A percentile compares a stretch with the other conserved stretches of the same genome.
Conservation (phyloP, 73 alveolate genomes). For the Effrenium voratum region DNA sequence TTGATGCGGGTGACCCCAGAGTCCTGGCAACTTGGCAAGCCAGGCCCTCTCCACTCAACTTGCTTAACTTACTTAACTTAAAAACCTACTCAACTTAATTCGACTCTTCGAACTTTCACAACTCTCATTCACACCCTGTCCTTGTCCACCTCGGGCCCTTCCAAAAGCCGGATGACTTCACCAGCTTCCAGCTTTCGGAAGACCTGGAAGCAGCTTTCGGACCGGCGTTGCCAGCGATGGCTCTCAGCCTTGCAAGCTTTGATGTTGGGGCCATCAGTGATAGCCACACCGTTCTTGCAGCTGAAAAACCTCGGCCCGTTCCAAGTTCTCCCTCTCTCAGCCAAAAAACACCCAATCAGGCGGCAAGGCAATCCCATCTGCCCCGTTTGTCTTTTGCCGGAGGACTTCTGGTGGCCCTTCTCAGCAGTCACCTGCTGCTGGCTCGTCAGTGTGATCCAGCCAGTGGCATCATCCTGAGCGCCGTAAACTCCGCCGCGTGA, state of each 20-base stretch:
- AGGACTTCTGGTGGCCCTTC: not conserved
- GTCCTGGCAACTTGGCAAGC: not conserved
- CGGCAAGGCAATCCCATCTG: too few relatives aligned
- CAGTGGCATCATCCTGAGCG: not conserved
- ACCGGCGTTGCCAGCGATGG: not conserved
- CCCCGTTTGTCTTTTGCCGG: too few relatives aligned
- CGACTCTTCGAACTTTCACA: too few relatives aligned
- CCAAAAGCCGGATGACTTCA: constrained; percentile 63
- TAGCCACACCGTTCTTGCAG: constrained; percentile 66
- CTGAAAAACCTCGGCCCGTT: constrained; percentile 27
- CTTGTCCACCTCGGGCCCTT: constrained; percentile 78
- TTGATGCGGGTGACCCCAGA: constrained; percentile 54
- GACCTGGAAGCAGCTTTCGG: not conserved
- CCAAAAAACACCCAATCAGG: too few relatives aligned
- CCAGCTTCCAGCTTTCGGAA: constrained; percentile 73
- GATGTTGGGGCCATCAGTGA: constrained; percentile 79
- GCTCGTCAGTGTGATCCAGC: constrained; percentile 6
- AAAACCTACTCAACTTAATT: too few relatives aligned
- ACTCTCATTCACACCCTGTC: too few relatives aligned
- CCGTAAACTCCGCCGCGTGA: too few relatives aligned
- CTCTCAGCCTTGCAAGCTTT: constrained; percentile 45
- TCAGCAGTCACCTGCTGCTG: not conserved
- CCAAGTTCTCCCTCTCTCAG: too few relatives aligned
- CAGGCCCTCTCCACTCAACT: too few relatives aligned
- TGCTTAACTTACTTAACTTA: too few relatives aligned